Percentiles rank a stretch among this genome's conserved stretches.
Evolutionary conservation across 2,329 filamentous ascomycete species (phyloP).

Genomic region (Nannizziopsis arthrosporioides): DNA sequence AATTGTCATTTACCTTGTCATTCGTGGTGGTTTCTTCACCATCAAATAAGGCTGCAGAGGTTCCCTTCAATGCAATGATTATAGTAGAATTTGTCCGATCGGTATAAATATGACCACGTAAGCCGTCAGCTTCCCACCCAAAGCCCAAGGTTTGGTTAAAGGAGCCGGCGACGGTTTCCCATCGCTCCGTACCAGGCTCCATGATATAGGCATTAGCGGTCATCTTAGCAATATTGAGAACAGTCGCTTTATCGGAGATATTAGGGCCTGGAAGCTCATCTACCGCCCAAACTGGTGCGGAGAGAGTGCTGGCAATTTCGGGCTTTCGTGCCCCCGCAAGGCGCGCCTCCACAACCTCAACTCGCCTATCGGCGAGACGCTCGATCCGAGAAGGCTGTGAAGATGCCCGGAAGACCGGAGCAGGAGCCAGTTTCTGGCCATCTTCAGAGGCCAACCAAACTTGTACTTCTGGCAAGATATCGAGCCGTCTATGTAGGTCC

Average conservation of each 20-base stretch:
- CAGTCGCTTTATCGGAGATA: slow-evolving; percentile 70
- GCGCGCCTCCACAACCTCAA: slow-evolving; percentile 64
- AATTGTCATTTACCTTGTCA: slow-evolving; percentile 94
- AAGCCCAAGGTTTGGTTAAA: slow-evolving; percentile 85
- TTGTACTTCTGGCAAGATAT: slow-evolving; percentile 52
- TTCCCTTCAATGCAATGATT: slow-evolving; percentile 87
- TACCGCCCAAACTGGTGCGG: slow-evolving; percentile 66
- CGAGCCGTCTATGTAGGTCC: slow-evolving; percentile 60
- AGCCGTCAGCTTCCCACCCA: slow-evolving; percentile 80
- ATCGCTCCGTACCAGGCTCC: slow-evolving; percentile 58
- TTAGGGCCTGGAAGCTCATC: slow-evolving; percentile 72
- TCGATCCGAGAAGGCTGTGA: slow-evolving; percentile 62
- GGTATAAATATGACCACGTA: slow-evolving; percentile 84
- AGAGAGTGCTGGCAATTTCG: slow-evolving; percentile 56
- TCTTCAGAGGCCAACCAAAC: slow-evolving; percentile 37
- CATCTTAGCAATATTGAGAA: slow-evolving; percentile 77
- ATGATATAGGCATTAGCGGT: slow-evolving; percentile 80
- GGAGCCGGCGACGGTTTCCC: slow-evolving; percentile 65
- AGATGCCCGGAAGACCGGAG: slow-evolving; percentile 47
- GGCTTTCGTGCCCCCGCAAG: slow-evolving; percentile 59
- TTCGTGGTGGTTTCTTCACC: slow-evolving; percentile 95
- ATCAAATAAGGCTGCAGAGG: slow-evolving; percentile 80
- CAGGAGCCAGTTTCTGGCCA: slow-evolving; percentile 28
- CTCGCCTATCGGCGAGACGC: slow-evolving; percentile 65
- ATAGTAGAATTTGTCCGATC: slow-evolving; percentile 77